Evolutionary conservation across 495 filamentous ascomycete species (phyloP), one percentile per base, ranked within the genome.

Genomic region (Bryoglossum gracile): DNA sequence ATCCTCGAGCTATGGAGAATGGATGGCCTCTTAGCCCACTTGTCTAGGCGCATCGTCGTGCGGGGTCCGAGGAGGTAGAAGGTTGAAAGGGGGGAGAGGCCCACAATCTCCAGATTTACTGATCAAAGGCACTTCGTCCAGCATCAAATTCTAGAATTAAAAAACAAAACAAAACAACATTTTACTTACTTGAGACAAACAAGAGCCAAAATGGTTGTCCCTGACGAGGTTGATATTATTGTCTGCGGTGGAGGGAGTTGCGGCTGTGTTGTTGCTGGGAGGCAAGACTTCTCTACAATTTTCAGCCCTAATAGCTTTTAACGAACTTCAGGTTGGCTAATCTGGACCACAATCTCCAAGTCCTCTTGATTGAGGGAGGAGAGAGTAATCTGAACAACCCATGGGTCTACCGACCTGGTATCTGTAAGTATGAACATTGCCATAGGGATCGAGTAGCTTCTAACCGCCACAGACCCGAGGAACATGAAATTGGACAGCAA

Each of bases 401-500:
- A 74, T 88, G 83, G 83, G 83, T 89, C 19, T 87, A 75, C 65
- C 77, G 83, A 10, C 86, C 86, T 1, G 86, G 81, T 19, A 85
- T 91, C 63, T 89, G 56, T 55, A 50, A 42, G 52, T 45, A 5
- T n/a, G n/a, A 2, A 21, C 16, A 28, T 17, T 41, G 22, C 11
- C 19, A 21, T 13, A 9, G 10, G 10, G 14, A 9, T 14, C 30
- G 23, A 32, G 3, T 38, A n/a, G 23, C 32, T 32, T 32, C 21
- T 47, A 1, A 43, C 17, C 35, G 13, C 21, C n/a, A 3, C 32
- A 59, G 56, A 84, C 59, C 85, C 84, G 9, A 71, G 73, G 17
- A 87, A 89, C 64, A 87, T 89, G 83, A 86, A 86, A 61, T 66
- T 89, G 54, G 86, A 90, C 68, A 86, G 83, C 33, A 89, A 88